These are phyloP conservation scores for Pulveroboletus sp. DNA, from an alignment of 768 basidiomycete genomes.

Conservation along the genomic window DNA sequence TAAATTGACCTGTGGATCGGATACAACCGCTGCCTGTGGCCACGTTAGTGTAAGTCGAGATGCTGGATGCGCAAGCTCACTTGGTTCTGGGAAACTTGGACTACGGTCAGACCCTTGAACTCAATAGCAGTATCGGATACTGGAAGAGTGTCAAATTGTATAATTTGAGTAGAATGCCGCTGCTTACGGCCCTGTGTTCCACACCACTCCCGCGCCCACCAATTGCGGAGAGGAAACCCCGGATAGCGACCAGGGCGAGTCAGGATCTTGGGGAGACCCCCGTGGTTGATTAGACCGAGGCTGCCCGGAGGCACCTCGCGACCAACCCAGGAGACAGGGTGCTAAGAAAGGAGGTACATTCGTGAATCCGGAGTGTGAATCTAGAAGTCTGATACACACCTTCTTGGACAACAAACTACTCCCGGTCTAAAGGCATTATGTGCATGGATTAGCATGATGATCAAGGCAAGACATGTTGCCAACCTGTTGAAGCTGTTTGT, in stretches of 20 bases:
- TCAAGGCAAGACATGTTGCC: not conserved
- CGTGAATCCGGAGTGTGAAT: not conserved
- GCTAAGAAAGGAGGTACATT: conserved; percentile 25
- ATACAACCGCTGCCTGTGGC: conserved; percentile 60
- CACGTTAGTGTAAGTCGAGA: not conserved
- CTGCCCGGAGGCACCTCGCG: conserved; percentile 68
- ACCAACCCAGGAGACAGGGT: conserved; percentile 68
- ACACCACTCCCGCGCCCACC: conserved; percentile 78
- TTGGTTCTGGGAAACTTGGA: conserved; percentile 85
- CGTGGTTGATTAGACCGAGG: conserved; percentile 77
- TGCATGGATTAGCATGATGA: conserved; percentile 3
- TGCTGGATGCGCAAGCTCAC: conserved; percentile 22
- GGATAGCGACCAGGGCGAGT: conserved; percentile 79
- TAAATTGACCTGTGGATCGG: conserved; percentile 55
- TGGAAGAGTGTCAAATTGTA: conserved; percentile 23
- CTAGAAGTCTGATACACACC: conserved; percentile 23
- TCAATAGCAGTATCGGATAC: conserved; percentile 82
- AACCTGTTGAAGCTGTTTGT: conserved; percentile 51
- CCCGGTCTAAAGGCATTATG: conserved; percentile 45
- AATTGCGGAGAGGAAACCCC: conserved; percentile 69
- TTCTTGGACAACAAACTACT: conserved; percentile 63
- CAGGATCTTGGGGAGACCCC: conserved; percentile 76
- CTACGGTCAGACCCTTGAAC: conserved; percentile 77
- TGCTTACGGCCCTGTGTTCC: conserved; percentile 67
- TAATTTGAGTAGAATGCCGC: not conserved